phyloP scores from a whole-genome alignment of 176 grass and related monocot species.

The Oryza nivara region DNA sequence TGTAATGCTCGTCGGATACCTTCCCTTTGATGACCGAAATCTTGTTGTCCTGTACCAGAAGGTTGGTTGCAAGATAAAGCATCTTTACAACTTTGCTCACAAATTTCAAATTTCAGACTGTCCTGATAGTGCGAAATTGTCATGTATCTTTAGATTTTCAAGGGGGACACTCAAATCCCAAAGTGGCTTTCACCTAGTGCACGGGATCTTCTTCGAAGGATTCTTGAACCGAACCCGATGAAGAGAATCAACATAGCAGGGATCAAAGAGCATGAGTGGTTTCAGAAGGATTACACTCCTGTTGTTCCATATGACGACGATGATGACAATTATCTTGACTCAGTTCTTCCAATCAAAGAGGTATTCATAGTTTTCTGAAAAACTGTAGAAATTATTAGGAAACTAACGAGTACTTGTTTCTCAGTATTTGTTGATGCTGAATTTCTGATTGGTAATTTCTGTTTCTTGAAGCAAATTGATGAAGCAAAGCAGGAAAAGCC shows the following conservation, averaged over 20 bases:
- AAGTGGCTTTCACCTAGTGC: slow-evolving; percentile 58
- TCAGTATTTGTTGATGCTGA: slow-evolving; percentile 29
- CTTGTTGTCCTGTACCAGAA: slow-evolving; percentile 93
- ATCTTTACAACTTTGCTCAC: not conserved
- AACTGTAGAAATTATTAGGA: not conserved
- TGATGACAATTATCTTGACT: slow-evolving; percentile 44
- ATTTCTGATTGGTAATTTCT: slow-evolving; percentile 34
- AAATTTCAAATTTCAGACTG: not conserved
- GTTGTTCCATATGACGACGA: slow-evolving; percentile 54
- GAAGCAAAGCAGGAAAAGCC: slow-evolving; percentile 40
- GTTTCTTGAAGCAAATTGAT: slow-evolving; percentile 57
- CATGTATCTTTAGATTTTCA: slow-evolving; percentile 61
- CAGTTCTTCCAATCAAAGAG: slow-evolving; percentile 58
- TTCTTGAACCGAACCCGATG: slow-evolving; percentile 76
- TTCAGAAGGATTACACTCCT: slow-evolving; percentile 65
- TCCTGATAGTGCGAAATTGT: slow-evolving; percentile 17
- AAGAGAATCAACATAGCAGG: slow-evolving; percentile 58
- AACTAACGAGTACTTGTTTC: not conserved
- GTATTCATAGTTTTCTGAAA: slow-evolving; percentile 36
- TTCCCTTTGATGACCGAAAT: slow-evolving; percentile 89
- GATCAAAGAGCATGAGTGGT: slow-evolving; percentile 77
- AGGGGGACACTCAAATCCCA: slow-evolving; percentile 66
- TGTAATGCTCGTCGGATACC: slow-evolving; percentile 70
- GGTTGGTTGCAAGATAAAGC: slow-evolving; percentile 38
- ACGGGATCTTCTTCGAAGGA: slow-evolving; percentile 61